These are phyloP conservation scores for Akanthomyces dipterigenus DNA, from an alignment of 2,329 filamentous ascomycete genomes.

Conservation along the genomic window DNA sequence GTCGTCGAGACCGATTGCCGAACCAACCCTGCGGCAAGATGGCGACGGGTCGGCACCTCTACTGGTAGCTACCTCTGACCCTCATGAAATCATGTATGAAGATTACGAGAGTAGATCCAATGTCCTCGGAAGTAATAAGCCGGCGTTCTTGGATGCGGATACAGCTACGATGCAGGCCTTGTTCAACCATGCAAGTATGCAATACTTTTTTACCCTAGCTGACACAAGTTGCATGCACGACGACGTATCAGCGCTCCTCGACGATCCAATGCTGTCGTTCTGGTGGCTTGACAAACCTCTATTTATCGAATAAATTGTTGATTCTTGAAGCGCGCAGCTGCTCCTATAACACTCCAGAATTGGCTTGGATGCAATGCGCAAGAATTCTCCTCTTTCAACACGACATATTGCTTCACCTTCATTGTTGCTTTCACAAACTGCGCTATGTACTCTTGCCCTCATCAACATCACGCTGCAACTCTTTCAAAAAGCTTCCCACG, in stretches of 20 bases:
- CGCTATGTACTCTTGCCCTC: neutral
- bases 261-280: neutral
- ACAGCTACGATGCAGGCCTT: neutral
- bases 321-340: neutral
- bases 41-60: neutral
- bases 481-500: neutral
- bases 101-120: neutral
- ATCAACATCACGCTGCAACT: neutral
- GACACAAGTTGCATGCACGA: neutral
- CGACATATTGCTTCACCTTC: too few species aligned
- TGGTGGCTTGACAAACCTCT: conserved; percentile 1
- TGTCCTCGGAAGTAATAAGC: neutral
- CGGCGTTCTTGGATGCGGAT: neutral
- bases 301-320: neutral
- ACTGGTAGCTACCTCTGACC: neutral
- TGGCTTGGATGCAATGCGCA: too few species aligned
- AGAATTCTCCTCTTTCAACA: neutral
- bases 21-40: neutral
- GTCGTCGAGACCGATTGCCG: neutral
- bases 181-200: neutral
- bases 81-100: neutral
- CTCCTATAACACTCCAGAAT: too few species aligned
- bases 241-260: neutral
- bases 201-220: neutral
- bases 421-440: too few species aligned